Conservation (phyloP, 108 stramenopile species). For the Schizochytrium sp. region DNA sequence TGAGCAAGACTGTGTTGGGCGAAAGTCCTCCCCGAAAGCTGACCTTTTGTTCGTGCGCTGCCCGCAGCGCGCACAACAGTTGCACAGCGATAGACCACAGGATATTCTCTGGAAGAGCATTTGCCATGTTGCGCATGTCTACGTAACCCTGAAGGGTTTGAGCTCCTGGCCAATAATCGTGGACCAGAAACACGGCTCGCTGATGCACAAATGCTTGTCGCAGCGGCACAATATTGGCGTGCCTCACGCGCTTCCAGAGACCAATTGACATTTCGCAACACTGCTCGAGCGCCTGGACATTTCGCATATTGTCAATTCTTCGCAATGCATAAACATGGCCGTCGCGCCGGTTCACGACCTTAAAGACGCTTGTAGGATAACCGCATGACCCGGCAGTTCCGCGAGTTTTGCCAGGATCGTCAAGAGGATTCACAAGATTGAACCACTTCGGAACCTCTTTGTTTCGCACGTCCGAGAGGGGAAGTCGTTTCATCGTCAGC, state of each 20-base stretch:
- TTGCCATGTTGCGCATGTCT: neutral
- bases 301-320: constrained; percentile 56
- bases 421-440: constrained; percentile 30
- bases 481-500: constrained; percentile 53
- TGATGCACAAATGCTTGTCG: constrained; percentile 42
- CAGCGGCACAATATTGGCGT: constrained; percentile 61
- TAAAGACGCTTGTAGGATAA: constrained; percentile 60
- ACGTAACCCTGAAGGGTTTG: neutral
- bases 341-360: constrained; percentile 46
- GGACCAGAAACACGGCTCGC: constrained; percentile 61
- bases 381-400: constrained; percentile 53
- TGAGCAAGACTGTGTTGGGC: constrained; percentile 67
- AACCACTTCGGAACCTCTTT: constrained; percentile 33
- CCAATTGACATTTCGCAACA: constrained; percentile 34
- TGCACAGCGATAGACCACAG: constrained; percentile 70
- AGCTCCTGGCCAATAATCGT: constrained; percentile 61
- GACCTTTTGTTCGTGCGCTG: constrained; percentile 68
- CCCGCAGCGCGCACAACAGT: constrained; percentile 68
- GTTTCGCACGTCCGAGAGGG: neutral
- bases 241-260: constrained; percentile 59
- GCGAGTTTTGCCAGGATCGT: constrained; percentile 30
- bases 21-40: constrained; percentile 61
- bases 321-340: constrained; percentile 48
- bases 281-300: constrained; percentile 32
- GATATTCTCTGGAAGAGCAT: constrained; percentile 61